These are phyloP conservation scores for Lipomyces anomalus DNA, from an alignment of 805 yeast species.

Conservation along the genomic window DNA sequence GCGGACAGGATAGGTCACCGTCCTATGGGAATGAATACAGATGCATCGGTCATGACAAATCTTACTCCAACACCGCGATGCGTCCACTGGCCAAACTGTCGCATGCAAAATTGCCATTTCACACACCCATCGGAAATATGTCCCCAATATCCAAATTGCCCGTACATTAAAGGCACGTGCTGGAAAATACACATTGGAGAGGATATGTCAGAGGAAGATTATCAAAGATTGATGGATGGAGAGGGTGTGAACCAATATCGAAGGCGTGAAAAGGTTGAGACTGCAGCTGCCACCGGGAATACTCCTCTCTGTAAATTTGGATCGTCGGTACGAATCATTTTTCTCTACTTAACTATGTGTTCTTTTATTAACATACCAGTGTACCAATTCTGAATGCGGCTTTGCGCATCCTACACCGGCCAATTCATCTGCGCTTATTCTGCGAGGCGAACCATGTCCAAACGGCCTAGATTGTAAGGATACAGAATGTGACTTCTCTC, in stretches of 20 bases:
- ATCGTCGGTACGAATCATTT: no score
- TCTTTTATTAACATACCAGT: no score
- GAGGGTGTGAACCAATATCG: not conserved
- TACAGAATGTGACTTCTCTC: conserved; percentile 62
- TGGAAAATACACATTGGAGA: conserved; percentile 78
- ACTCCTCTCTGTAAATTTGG: conserved; percentile 67
- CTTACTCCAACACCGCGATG: conserved; percentile 25
- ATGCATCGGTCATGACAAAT: conserved; percentile 1
- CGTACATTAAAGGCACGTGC: conserved; percentile 77
- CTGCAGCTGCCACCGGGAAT: conserved; percentile 42
- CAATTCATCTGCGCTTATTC: conserved; percentile 64
- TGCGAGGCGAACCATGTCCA: conserved; percentile 69
- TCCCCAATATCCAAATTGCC: conserved; percentile 66
- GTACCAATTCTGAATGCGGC: conserved; percentile 75
- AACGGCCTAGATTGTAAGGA: conserved; percentile 61
- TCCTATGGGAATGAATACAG: not conserved
- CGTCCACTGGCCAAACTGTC: conserved; percentile 35
- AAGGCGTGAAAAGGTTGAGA: not conserved
- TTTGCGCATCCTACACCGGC: conserved; percentile 92
- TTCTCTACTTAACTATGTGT: no score
- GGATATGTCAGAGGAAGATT: conserved; percentile 59
- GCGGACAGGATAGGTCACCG: not conserved
- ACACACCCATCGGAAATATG: conserved; percentile 79
- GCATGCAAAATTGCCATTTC: conserved; percentile 47
- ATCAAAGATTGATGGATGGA: conserved; percentile 18